These are phyloP conservation scores for Flagelloscypha sp. DNA, from an alignment of 768 basidiomycete species.

Conservation along the genomic window DNA sequence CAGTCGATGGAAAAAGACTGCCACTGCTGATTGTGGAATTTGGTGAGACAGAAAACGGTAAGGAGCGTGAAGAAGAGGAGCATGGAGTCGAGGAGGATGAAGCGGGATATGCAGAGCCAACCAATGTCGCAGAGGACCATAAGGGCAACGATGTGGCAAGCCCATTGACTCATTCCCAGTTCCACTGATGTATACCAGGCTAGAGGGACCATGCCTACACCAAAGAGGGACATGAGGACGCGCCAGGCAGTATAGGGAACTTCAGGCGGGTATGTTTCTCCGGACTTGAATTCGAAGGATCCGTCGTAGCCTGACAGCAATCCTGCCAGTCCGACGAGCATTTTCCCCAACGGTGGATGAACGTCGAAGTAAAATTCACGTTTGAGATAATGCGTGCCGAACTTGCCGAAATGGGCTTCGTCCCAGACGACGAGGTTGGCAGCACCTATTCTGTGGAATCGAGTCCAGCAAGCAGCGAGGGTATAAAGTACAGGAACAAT, in stretches of 20 bases:
- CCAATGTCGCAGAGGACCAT: constrained; percentile 94
- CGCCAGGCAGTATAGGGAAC: constrained; percentile 95
- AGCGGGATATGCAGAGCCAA: constrained; percentile 94
- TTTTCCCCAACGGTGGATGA: constrained; percentile 97
- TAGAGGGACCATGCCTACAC: constrained; percentile 90
- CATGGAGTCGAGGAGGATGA: constrained; percentile 97
- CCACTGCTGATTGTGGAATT: constrained; percentile 96
- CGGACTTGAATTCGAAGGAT: constrained; percentile 89
- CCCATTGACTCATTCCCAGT: constrained; percentile 83
- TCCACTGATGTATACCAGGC: constrained; percentile 97
- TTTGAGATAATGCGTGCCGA: constrained; percentile 96
- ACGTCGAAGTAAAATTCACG: constrained; percentile 99
- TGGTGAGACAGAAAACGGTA: constrained; percentile 88
- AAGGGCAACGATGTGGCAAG: constrained; percentile 84
- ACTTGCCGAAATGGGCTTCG: constrained; percentile 99
- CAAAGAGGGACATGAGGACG: constrained; percentile 89
- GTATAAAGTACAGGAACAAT: constrained; percentile 81
- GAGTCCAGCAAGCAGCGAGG: constrained; percentile 88
- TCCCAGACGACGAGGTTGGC: constrained; percentile 92
- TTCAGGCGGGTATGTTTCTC: constrained; percentile 68
- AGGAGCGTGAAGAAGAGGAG: constrained; percentile 98
- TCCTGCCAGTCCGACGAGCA: constrained; percentile 94
- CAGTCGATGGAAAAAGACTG: constrained; percentile 96
- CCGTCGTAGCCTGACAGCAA: constrained; percentile 89
- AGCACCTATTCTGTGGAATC: constrained; percentile 87